These are phyloP conservation scores for Punctularia strigosozonata DNA, from an alignment of 768 basidiomycete genomes.

Conservation along the genomic window DNA sequence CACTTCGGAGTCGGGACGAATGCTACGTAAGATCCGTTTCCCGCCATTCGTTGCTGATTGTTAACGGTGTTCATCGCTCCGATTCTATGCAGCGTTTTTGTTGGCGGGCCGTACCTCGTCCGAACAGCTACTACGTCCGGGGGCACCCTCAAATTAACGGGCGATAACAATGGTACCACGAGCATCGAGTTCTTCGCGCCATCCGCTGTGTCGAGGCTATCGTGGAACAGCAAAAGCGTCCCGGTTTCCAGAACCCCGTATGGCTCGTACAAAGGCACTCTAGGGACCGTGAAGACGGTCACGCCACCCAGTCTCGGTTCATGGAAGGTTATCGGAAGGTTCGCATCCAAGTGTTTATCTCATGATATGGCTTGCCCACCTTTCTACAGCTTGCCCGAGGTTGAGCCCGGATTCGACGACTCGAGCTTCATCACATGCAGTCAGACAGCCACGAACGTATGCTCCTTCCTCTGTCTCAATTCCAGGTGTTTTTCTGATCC, in stretches of 20 bases:
- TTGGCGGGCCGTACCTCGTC: too few species aligned
- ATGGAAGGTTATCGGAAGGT: conserved; percentile 41
- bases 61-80: too few species aligned
- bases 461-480: conserved; percentile 4
- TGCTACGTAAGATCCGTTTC: conserved; percentile 26
- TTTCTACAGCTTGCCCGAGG: conserved; percentile 35
- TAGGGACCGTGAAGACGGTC: conserved; percentile 10
- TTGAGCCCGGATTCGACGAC: conserved; percentile 34
- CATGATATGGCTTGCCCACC: conserved; percentile 1
- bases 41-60: too few species aligned
- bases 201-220: conserved; percentile 18
- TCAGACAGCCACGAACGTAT: conserved; percentile 33
- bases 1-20: conserved; percentile 36
- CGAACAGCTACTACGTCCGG: neutral
- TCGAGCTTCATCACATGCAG: conserved; percentile 31
- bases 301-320: conserved; percentile 23
- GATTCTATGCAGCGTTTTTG: too few species aligned
- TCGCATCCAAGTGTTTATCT: too few species aligned
- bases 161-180: conserved; percentile 39
- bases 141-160: conserved; percentile 19
- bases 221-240: conserved; percentile 28
- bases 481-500: neutral
- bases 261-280: conserved; percentile 19
- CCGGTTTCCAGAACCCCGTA: conserved; percentile 14
- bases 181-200: conserved; percentile 32